A percentile compares a stretch with the other conserved stretches of the same genome.
Conservation (phyloP, 495 filamentous ascomycete genomes). For the Lentithecium fluviatile region DNA sequence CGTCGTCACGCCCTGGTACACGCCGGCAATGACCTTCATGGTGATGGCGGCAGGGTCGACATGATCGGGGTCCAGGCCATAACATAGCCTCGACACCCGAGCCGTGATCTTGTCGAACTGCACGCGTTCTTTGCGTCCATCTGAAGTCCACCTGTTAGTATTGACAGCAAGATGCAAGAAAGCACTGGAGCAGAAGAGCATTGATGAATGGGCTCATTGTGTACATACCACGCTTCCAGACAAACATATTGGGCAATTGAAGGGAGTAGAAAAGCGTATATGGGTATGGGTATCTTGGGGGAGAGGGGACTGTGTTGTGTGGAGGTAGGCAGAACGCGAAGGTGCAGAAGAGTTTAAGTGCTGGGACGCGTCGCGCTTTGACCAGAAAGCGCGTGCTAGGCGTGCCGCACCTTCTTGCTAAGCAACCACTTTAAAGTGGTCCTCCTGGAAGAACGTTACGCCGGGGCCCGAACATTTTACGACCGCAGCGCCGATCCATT, state of each 20-base stretch:
- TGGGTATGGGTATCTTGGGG: conserved; percentile 16
- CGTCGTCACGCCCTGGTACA: conserved; percentile 97
- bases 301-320: conserved; percentile 11
- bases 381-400: conserved; percentile 2
- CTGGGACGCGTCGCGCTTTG: conserved; percentile 16
- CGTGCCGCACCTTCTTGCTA: too few species aligned
- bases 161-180: conserved; percentile 4
- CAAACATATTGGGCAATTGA: conserved; percentile 55
- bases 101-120: conserved; percentile 99
- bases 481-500: conserved; percentile 1
- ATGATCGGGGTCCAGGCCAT: conserved; percentile 93
- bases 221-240: conserved; percentile 67
- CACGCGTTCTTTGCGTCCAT: conserved; percentile 99
- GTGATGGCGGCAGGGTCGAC: conserved; percentile 98
- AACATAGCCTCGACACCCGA: conserved; percentile 94
- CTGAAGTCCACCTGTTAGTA: conserved; percentile 48
- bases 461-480: conserved; percentile 2
- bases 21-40: conserved; percentile 98
- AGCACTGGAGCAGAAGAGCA: conserved; percentile 37
- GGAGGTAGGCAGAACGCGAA: conserved; percentile 13
- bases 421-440: too few species aligned
- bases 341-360: conserved; percentile 19
- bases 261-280: not conserved
- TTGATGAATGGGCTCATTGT: too few species aligned
- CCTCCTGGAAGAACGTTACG: not conserved